Conservation (phyloP, 2,329 filamentous ascomycete species). For the Ambrosiella cleistominuta region DNA sequence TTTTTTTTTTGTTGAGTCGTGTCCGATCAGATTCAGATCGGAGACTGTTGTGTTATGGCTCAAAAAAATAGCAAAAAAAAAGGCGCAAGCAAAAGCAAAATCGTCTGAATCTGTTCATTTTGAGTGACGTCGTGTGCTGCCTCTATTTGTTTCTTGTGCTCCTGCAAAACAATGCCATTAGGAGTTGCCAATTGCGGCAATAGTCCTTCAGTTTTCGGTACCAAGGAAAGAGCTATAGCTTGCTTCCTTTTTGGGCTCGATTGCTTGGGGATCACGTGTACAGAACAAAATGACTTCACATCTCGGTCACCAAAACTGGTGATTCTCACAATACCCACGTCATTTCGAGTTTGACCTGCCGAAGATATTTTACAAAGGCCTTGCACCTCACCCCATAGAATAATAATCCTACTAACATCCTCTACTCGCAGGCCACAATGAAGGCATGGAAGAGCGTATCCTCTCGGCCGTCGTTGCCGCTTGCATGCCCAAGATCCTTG, state of each 20-base stretch:
- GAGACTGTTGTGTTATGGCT: background rate
- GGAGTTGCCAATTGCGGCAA: too few species aligned
- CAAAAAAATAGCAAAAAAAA: background rate
- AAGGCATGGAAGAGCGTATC: conserved; percentile 10
- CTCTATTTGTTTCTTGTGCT: background rate
- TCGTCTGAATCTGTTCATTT: background rate
- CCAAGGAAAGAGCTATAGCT: background rate
- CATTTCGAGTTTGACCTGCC: background rate
- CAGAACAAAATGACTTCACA: background rate
- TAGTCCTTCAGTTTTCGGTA: too few species aligned
- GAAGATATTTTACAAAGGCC: too few species aligned
- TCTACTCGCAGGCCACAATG: conserved; percentile 3
- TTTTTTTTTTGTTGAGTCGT: background rate
- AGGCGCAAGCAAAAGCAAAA: background rate
- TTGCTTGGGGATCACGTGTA: background rate
- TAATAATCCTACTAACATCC: background rate
- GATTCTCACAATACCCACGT: background rate
- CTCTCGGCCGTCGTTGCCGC: conserved; percentile 7
- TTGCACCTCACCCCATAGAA: background rate
- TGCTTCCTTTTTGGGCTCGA: background rate
- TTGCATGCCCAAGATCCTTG: conserved; percentile 11
- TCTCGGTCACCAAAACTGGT: background rate
- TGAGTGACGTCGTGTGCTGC: background rate
- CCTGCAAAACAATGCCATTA: background rate
- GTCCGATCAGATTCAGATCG: background rate